Percentiles rank a stretch among this genome's conserved stretches.
Evolutionary conservation across 1,284 basidiomycete genomes (phyloP).

Genomic region (Fomes fomentarius): DNA sequence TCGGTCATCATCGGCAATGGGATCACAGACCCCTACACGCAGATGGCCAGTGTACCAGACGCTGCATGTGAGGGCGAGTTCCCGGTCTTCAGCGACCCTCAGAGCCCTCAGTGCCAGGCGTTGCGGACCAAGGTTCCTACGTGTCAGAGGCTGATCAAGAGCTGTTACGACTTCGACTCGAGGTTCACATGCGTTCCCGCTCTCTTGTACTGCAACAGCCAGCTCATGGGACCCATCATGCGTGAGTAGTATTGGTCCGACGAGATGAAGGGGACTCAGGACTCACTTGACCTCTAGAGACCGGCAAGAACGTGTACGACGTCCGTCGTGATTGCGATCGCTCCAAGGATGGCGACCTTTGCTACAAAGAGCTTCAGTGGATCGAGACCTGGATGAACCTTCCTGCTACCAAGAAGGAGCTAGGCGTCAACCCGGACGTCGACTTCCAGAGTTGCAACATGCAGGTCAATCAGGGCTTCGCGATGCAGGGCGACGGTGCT

Average conservation of each 20-base stretch:
- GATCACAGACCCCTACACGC: constrained; percentile 75
- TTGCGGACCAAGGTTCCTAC: constrained; percentile 68
- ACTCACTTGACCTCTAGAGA: too few relatives aligned
- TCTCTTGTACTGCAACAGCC: constrained; percentile 62
- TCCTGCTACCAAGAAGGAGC: constrained; percentile 69
- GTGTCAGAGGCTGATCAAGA: constrained; percentile 70
- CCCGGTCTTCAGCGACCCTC: constrained; percentile 69
- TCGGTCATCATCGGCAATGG: constrained; percentile 86
- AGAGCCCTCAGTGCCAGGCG: constrained; percentile 66
- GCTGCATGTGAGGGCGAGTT: constrained; percentile 84
- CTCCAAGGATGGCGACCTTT: constrained; percentile 69
- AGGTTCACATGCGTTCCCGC: constrained; percentile 68
- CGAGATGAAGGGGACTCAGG: too few relatives aligned
- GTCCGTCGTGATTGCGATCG: constrained; percentile 79
- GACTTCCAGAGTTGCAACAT: constrained; percentile 63
- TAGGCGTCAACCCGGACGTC: constrained; percentile 68
- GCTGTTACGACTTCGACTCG: constrained; percentile 64
- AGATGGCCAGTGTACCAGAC: constrained; percentile 79
- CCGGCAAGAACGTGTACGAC: constrained; percentile 82
- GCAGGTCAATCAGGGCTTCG: constrained; percentile 71
- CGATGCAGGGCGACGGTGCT: constrained; percentile 78
- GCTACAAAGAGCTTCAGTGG: constrained; percentile 81
- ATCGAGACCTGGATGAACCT: constrained; percentile 83
- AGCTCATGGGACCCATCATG: constrained; percentile 61
- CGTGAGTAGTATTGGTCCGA: constrained; percentile 48